phyloP scores from a whole-genome alignment of 2,329 filamentous ascomycete genomes.

The Samsoniella hepiali region DNA sequence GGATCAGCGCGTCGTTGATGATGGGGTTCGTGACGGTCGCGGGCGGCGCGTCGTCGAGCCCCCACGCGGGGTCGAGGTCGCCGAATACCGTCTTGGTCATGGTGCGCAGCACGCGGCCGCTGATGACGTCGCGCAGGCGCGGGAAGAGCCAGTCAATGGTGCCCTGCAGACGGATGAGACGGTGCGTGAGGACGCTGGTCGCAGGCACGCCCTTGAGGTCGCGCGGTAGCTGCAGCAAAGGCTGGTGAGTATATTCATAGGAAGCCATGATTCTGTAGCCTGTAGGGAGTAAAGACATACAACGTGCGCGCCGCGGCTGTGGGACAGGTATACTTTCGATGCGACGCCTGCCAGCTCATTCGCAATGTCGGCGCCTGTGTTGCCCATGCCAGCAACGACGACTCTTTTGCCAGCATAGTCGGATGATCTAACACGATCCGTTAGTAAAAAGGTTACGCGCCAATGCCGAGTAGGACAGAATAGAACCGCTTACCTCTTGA shows the following conservation, averaged over 20 bases:
- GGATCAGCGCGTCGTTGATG: conserved; percentile 28
- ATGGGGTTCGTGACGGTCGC: conserved; percentile 27
- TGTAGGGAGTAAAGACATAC: conserved; percentile 23
- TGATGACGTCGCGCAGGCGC: conserved; percentile 7
- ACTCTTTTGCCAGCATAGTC: conserved; percentile 41
- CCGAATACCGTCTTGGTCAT: conserved; percentile 8
- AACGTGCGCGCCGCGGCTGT: conserved; percentile 38
- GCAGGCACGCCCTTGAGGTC: conserved; percentile 14
- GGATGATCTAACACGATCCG: conserved; percentile 21
- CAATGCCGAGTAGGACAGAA: neutral
- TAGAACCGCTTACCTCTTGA: conserved; percentile 28
- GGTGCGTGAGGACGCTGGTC: conserved; percentile 13
- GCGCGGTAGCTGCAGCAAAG: conserved; percentile 1
- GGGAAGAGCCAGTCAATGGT: conserved; percentile 11
- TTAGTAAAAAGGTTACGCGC: neutral
- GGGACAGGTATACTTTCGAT: conserved; percentile 40
- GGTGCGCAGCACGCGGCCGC: conserved; percentile 1
- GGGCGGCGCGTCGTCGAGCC: conserved; percentile 26
- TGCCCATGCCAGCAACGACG: conserved; percentile 42
- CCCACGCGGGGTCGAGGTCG: conserved; percentile 24
- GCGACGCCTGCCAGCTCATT: conserved; percentile 33
- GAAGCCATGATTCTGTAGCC: neutral
- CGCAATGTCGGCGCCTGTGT: conserved; percentile 33
- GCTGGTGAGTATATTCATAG: neutral
- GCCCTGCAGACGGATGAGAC: conserved; percentile 8